Conservation (phyloP, 179 eudicot species). For the Silene vulgaris region DNA sequence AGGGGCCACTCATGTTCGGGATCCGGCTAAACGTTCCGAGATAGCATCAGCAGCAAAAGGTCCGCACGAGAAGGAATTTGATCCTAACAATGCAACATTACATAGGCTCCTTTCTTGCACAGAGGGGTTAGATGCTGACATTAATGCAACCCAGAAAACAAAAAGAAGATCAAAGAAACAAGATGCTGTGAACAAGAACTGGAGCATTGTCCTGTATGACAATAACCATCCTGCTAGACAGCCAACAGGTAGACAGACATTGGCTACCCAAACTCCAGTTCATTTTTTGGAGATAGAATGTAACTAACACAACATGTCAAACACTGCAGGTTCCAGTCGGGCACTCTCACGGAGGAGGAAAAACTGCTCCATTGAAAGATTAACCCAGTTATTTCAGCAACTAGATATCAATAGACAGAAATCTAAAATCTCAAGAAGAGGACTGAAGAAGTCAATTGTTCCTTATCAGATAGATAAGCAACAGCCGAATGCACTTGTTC, state of each 20-base stretch:
- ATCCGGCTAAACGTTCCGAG: constrained; percentile 21
- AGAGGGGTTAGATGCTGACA: constrained; percentile 18
- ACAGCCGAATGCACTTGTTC: constrained; percentile 52
- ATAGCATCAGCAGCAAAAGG: constrained; percentile 25
- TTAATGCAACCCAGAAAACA: constrained; percentile 16
- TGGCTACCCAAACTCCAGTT: neutral
- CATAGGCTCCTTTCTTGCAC: constrained; percentile 13
- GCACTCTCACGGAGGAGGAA: constrained; percentile 36
- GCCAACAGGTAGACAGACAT: constrained; percentile 20
- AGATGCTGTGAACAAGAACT: constrained; percentile 18
- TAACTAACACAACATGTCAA: neutral
- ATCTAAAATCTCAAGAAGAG: constrained; percentile 20
- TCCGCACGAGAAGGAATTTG: constrained; percentile 20
- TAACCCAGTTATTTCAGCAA: constrained; percentile 37
- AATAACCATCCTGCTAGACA: constrained; percentile 14
- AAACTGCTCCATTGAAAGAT: constrained; percentile 35
- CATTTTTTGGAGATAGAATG: neutral
- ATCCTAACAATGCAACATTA: constrained; percentile 7
- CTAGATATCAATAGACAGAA: constrained; percentile 46
- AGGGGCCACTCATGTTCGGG: constrained; percentile 25
- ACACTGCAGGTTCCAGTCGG: constrained; percentile 42
- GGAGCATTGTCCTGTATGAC: constrained; percentile 29
- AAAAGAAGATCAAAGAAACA: constrained; percentile 27
- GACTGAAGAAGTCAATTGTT: constrained; percentile 29
- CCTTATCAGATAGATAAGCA: constrained; percentile 19